A percentile compares a stretch with the other conserved stretches of the same genome.
phyloP scores from a whole-genome alignment of 202 grass and related monocot genomes.

The Zizania palustris region DNA sequence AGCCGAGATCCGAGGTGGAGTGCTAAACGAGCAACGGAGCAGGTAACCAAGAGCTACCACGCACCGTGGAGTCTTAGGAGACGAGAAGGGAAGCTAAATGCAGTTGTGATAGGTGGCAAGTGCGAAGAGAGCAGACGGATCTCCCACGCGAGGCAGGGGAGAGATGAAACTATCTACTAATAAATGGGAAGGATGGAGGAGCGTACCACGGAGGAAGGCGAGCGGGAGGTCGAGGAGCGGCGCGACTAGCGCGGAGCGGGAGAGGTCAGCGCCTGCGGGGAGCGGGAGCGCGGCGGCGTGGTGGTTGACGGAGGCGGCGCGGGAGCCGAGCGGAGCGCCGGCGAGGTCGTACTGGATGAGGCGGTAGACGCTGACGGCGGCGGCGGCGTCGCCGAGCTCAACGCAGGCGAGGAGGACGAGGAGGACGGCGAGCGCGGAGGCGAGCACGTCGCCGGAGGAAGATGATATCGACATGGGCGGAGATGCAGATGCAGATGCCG shows the following conservation, averaged over 20 bases:
- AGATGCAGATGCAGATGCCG: constrained; percentile 42
- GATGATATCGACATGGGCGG: constrained; percentile 10
- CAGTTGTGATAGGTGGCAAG: neutral
- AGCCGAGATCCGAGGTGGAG: neutral
- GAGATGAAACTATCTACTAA: constrained; percentile 1
- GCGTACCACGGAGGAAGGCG: constrained; percentile 76
- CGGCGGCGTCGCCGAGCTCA: constrained; percentile 81
- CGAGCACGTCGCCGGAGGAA: constrained; percentile 50
- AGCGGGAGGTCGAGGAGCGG: constrained; percentile 83
- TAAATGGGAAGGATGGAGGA: neutral
- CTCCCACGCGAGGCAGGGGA: neutral
- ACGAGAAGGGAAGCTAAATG: neutral
- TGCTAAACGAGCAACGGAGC: neutral
- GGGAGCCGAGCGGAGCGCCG: constrained; percentile 67
- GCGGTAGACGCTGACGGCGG: constrained; percentile 88
- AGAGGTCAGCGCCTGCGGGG: constrained; percentile 72
- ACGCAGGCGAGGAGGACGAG: constrained; percentile 85
- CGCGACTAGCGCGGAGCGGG: constrained; percentile 76
- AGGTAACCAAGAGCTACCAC: constrained; percentile 10
- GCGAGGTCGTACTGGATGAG: constrained; percentile 97
- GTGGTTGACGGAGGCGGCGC: constrained; percentile 67
- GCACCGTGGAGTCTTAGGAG: neutral
- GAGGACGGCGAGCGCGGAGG: constrained; percentile 58
- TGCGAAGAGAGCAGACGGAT: constrained; percentile 28
- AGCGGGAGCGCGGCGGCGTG: constrained; percentile 66